These are phyloP conservation scores for Scheffersomyces lignicola DNA, from an alignment of 1,139 yeast genomes.

Conservation along the genomic window DNA sequence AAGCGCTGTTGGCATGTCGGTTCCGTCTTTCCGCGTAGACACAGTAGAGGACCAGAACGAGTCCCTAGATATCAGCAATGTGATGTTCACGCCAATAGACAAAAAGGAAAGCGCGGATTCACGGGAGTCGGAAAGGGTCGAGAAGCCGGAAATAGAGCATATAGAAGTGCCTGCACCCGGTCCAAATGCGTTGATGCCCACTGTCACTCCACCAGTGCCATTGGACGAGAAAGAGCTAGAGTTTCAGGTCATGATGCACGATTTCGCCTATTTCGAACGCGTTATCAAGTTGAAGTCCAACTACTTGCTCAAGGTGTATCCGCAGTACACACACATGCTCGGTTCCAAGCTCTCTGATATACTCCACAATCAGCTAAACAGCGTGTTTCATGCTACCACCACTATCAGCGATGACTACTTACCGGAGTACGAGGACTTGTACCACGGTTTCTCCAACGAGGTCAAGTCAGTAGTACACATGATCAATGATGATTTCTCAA, in stretches of 20 bases:
- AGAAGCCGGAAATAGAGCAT: background rate
- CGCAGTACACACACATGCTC: conserved; percentile 23
- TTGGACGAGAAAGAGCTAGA: conserved; percentile 11
- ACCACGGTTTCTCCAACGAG: conserved; percentile 35
- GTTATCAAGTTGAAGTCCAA: conserved; percentile 22
- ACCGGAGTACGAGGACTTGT: conserved; percentile 37
- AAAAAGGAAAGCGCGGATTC: background rate
- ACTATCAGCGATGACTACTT: conserved; percentile 35
- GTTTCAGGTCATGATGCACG: conserved; percentile 9
- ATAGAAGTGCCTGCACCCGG: background rate
- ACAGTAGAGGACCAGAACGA: background rate
- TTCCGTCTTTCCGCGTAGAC: background rate
- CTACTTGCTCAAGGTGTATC: conserved; percentile 30
- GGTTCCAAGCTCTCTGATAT: conserved; percentile 21
- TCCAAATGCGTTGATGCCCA: background rate
- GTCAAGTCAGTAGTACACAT: conserved; percentile 38
- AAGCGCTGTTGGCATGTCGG: background rate
- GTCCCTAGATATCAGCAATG: conserved; percentile 1
- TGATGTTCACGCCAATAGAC: background rate
- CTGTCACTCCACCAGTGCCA: background rate
- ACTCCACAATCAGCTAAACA: conserved; percentile 22
- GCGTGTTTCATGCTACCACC: conserved; percentile 24
- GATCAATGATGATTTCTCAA: conserved; percentile 43
- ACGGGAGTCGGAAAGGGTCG: conserved; percentile 3
- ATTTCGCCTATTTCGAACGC: conserved; percentile 16